Evolutionary conservation across 257 asterid genomes (phyloP), one percentile per base, ranked within the genome.

Genomic region (Solanum clarkiae): DNA sequence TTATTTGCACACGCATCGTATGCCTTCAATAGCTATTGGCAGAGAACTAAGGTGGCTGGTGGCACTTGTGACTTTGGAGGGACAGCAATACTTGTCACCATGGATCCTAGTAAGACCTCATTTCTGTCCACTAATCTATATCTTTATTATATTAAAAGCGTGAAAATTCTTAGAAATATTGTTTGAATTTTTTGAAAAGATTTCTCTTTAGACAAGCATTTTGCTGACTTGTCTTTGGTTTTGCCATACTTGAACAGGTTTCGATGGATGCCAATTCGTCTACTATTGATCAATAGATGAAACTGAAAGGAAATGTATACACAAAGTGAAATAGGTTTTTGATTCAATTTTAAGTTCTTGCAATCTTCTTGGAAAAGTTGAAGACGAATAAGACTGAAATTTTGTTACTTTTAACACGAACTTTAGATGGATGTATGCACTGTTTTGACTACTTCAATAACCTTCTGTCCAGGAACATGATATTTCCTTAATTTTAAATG

Each of bases 61-160:
- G 98, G 97, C 7, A 91, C 93, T 10, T 97, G 98, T 84, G 98
- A 93, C 80, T 97, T 97, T 42, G 99, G 98, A 45, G 98, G 99
- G 66, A 93, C 97, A 0, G 98, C 99, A 4, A 87, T 97, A 49
- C 94, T 97, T 20, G 98, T 95, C 63, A 91, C 98, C 0, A 94
- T 94, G 7, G 99, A 95, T 92, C 99, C 99, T 74, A 97, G 99
- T 95, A 85, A 90, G 92, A 82, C 5, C 18, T 47, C 8, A 22
- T 16, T 66, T 29, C 13, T 8, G 36, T 8, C 18, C 14, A 32
- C 40, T 32, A 24, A 24, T 59, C 29, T 59, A 2, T 24, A 63
- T 24, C 0, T 32, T 32, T 32, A 2, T 32, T 32, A 32, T 32
- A 3, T 32, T 32, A 32, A 32, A 32, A 2, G 32, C 0, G 3